phyloP scores from a whole-genome alignment of 495 filamentous ascomycete genomes.

The Hypoxylon subgilvum region DNA sequence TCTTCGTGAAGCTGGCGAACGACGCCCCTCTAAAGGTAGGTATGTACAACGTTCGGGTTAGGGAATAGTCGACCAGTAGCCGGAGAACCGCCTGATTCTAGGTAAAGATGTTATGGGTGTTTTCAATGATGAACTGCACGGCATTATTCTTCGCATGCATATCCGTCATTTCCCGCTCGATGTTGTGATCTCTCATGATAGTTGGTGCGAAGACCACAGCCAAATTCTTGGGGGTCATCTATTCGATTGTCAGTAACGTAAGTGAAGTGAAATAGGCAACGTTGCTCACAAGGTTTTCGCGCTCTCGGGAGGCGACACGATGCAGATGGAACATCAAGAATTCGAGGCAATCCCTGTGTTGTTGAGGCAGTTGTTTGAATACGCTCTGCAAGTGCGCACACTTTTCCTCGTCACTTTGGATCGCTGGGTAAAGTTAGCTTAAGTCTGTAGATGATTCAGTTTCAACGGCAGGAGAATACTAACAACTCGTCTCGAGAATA shows the following conservation, averaged over 20 bases:
- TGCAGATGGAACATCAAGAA: conserved; percentile 93
- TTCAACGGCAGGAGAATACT: conserved; percentile 37
- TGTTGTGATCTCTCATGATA: conserved; percentile 85
- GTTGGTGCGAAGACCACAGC: conserved; percentile 98
- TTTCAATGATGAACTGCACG: conserved; percentile 88
- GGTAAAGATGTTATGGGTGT: conserved; percentile 78
- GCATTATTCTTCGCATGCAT: conserved; percentile 90
- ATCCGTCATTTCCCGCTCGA: conserved; percentile 94
- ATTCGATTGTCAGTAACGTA: conserved; percentile 23
- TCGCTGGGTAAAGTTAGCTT: conserved; percentile 47
- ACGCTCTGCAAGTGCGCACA: conserved; percentile 71
- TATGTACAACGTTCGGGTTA: conserved; percentile 36
- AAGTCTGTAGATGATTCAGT: background rate
- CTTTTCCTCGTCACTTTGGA: conserved; percentile 63
- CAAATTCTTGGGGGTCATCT: conserved; percentile 93
- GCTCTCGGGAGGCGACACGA: conserved; percentile 80
- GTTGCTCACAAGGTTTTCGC: conserved; percentile 72
- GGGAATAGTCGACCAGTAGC: background rate
- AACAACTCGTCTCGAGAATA: conserved; percentile 78
- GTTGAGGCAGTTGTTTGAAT: conserved; percentile 75
- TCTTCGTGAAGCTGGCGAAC: conserved; percentile 1
- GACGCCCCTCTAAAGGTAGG: conserved; percentile 1
- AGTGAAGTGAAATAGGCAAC: background rate
- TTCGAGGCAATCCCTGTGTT: conserved; percentile 87
- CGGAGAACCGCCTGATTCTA: conserved; percentile 16